Evolutionary conservation across 495 filamentous ascomycete species (phyloP), one percentile per base, ranked within the genome.

Genomic region (Aspergillus steynii): DNA sequence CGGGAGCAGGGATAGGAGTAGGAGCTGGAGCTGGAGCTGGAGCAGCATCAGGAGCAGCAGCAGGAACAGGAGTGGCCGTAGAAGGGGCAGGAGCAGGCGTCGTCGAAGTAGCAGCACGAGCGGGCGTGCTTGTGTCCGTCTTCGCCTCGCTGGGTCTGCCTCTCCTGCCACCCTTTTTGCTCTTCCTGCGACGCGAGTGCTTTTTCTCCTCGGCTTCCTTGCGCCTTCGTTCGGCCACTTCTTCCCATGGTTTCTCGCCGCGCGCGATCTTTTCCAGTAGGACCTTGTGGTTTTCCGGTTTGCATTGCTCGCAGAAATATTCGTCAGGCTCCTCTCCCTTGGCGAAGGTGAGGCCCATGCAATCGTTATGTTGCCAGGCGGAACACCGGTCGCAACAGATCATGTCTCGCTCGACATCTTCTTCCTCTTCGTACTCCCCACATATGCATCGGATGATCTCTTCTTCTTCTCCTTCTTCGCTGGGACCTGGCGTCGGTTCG

Each of bases 331-430:
- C 77, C 61, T 90, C 84, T 42, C 91, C 86, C 15, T 89, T 84
- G 59, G 86, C 87, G 63, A 91, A 88, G 60, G 86, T 86, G 61
- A 96, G 81, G 29, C 90, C 92, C 85, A 99, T 92, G 71, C 95
- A 99, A 64, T 93, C 86, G 68, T 96, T 96, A 71, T 99, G 95
- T 73, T 99, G 95, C 95, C 95, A 99, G 51, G 88, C 92, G 29
- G 85, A 85, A 68, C 95, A 99, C 37, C 80, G 83, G 68, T 99
- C 95, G 76, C 95, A 99, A 66, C 89, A 88, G 67, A 98, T 96
- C 72, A 96, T 93, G 66, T 92, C 86, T 42, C 88, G 84, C 52
- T 90, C 87, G 61, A 90, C 86, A 65, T 90, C 90, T 62, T 88
- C 87, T 61, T 93, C 89, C 64, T 96, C 91, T 64, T 91, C 88